Evolutionary conservation across 192 early-diverging fungal species (phyloP), one percentile per base, ranked within the genome.

Genomic region (Dissophora ornata): DNA sequence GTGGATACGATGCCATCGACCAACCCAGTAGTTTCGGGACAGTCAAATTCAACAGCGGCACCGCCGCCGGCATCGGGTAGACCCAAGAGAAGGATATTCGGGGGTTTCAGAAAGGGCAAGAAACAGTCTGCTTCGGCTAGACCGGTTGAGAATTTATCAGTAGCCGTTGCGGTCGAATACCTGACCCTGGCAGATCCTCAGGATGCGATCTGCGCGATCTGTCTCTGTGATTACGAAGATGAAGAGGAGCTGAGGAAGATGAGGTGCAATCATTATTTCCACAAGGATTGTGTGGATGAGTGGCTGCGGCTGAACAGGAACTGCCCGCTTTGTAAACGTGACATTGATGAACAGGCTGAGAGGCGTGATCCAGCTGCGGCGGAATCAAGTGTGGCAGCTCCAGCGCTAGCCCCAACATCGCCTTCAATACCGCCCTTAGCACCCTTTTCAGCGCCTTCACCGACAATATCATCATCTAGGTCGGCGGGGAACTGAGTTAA

Each of bases 261-360:
- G 80, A 85, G 81, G 57, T 95, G 93, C 75, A 81, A 68, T 7
- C 93, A 95, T 80, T 91, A 93, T 64, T 92, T 95, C 79, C 93
- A 95, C 74, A 88, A 88, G 77, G 81, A 87, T 12, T 95, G 93
- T 71, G 92, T 94, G 2, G 88, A 91, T 61, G 91, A 91, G 73
- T 95, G 93, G 93, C 80, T 95, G 47, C 82, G 84, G 32, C 73
- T 92, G 47, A 92, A 93, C 71, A 82, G 82, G 56, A 81, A 83
- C 10, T 95, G 93, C 63, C 93, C 93, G 21, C 80, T 94, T 40
- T 95, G 93, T 69, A 90, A 91, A 47, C 83, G 79, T 28, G 86
- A 87, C 57, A 80, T 79, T 40, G 80, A 79, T 18, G 79, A 81
- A 42, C 80, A 81, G 32, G 66, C 73, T 2, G 46, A 46, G 16